Conservation (phyloP, 2,329 filamentous ascomycete genomes). For the Ceratocystis destructans region DNA sequence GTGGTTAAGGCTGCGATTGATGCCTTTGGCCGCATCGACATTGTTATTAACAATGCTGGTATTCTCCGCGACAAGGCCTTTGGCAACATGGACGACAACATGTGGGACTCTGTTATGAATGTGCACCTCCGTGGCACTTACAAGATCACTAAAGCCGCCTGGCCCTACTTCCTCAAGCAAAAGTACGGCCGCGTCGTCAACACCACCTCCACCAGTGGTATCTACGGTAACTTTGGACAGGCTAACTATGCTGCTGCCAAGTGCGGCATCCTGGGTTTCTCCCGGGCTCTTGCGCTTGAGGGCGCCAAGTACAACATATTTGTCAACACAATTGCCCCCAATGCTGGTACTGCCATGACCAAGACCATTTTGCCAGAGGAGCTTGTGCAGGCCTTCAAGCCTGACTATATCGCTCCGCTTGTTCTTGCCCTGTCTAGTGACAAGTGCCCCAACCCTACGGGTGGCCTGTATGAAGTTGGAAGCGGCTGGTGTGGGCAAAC, state of each 20-base stretch:
- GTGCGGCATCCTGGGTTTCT: constrained; percentile 89
- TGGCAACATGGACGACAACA: constrained; percentile 86
- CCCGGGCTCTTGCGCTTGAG: constrained; percentile 80
- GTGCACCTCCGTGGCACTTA: constrained; percentile 92
- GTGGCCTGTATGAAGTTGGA: constrained; percentile 84
- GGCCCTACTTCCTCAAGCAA: constrained; percentile 95
- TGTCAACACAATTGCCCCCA: constrained; percentile 95
- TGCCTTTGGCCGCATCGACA: constrained; percentile 82
- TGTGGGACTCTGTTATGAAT: constrained; percentile 84
- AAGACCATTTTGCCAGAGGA: constrained; percentile 89
- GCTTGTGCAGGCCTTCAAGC: constrained; percentile 97
- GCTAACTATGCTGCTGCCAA: constrained; percentile 93
- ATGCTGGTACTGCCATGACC: constrained; percentile 92
- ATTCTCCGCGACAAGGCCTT: constrained; percentile 98
- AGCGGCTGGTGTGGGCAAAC: constrained; percentile 87
- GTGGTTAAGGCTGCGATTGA: constrained; percentile 92
- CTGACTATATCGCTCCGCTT: constrained; percentile 90
- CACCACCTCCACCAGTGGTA: constrained; percentile 91
- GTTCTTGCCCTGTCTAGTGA: constrained; percentile 77
- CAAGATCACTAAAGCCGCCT: constrained; percentile 92
- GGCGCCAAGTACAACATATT: constrained; percentile 96
- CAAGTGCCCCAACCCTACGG: constrained; percentile 72
- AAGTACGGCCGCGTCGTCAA: constrained; percentile 97
- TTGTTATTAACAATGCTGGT: constrained; percentile 94
- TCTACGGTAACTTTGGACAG: constrained; percentile 98